A percentile compares a stretch with the other conserved stretches of the same genome.
phyloP scores from a whole-genome alignment of 176 grass and related monocot genomes.

The Cenchrus fungigraminus region DNA sequence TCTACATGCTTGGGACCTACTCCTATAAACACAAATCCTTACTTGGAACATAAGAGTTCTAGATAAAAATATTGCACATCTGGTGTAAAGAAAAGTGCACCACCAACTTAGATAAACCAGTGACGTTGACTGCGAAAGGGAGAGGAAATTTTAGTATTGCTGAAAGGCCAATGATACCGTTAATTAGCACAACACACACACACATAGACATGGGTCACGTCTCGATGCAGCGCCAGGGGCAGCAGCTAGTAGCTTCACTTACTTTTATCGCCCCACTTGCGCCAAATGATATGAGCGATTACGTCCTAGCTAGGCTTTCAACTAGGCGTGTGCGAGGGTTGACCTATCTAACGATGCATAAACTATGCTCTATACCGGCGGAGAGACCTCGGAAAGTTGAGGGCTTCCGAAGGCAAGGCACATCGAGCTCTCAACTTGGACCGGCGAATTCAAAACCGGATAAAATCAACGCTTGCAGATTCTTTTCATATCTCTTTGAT shows the following conservation, averaged over 20 bases:
- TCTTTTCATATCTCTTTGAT: background rate
- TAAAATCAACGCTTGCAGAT: slow-evolving; percentile 11
- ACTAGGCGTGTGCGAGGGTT: slow-evolving; percentile 33
- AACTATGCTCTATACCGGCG: background rate
- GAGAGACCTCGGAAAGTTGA: slow-evolving; percentile 1
- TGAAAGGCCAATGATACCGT: background rate
- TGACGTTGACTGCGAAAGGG: background rate
- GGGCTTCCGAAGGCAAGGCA: slow-evolving; percentile 30
- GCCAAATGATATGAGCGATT: background rate
- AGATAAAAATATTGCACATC: background rate
- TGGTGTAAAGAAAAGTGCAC: background rate
- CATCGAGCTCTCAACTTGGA: slow-evolving; percentile 49
- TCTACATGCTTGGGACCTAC: background rate
- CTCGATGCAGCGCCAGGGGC: slow-evolving; percentile 13
- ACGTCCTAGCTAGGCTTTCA: slow-evolving; percentile 11
- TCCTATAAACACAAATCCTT: background rate
- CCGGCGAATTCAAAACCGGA: slow-evolving; percentile 24
- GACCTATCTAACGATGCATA: slow-evolving; percentile 36
- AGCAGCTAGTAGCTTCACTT: background rate
- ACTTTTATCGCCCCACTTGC: slow-evolving; percentile 41
- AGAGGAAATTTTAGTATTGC: background rate
- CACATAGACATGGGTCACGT: slow-evolving; percentile 25
- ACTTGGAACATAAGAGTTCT: background rate
- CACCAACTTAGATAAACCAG: background rate
- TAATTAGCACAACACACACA: background rate